A percentile compares a stretch with the other conserved stretches of the same genome.
Conservation (phyloP, 805 yeast species). For the Debaryomyces hansenii region DNA sequence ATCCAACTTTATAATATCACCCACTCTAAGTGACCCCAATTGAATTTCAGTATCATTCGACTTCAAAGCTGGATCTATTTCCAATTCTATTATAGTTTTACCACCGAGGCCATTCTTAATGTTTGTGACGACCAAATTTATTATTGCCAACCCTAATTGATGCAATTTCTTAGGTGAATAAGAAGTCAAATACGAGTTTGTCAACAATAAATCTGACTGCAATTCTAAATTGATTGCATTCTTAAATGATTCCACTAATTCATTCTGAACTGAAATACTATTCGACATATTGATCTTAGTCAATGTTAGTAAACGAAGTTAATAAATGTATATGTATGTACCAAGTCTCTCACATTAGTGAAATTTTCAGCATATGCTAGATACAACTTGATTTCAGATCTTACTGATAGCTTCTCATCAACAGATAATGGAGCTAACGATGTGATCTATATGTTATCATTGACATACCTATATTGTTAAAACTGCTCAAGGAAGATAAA, state of each 20-base stretch:
- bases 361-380: too few relatives aligned
- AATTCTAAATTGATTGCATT: slow-evolving; percentile 40
- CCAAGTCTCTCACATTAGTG: too few relatives aligned
- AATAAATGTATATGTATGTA: too few relatives aligned
- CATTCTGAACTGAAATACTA: background rate
- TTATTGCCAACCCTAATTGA: slow-evolving; percentile 69
- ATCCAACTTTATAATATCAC: slow-evolving; percentile 73
- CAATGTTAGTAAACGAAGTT: too few relatives aligned
- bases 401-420: too few relatives aligned
- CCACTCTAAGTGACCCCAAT: slow-evolving; percentile 59
- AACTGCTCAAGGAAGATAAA: too few relatives aligned
- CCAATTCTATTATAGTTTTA: slow-evolving; percentile 62
- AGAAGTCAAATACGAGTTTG: slow-evolving; percentile 29
- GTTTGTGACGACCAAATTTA: slow-evolving; percentile 61
- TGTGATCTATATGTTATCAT: too few relatives aligned
- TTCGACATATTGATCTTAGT: background rate
- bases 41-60: slow-evolving; percentile 32
- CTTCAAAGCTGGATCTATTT: slow-evolving; percentile 49
- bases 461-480: too few relatives aligned
- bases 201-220: slow-evolving; percentile 31
- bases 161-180: slow-evolving; percentile 66
- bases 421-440: too few relatives aligned
- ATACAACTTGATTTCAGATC: too few relatives aligned
- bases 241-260: slow-evolving; percentile 14
- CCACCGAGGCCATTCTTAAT: slow-evolving; percentile 82